Evolutionary conservation across 495 filamentous ascomycete genomes (phyloP).

Genomic region (Polyplosphaeria fusca): DNA sequence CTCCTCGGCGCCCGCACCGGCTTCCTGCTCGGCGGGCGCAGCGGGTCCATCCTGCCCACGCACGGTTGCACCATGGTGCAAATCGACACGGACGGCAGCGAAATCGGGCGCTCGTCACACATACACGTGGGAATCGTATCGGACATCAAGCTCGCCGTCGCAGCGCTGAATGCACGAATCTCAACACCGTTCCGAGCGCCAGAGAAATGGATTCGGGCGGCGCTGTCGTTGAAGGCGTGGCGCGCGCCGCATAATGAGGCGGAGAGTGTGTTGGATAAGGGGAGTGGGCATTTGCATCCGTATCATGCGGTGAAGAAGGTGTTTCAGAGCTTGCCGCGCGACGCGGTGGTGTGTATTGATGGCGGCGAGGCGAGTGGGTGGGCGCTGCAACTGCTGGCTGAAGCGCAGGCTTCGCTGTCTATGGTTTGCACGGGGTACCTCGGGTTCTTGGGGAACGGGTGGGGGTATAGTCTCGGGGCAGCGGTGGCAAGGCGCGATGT

Average conservation of each 20-base stretch:
- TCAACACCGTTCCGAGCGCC: conserved; percentile 5
- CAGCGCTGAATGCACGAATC: conserved; percentile 9
- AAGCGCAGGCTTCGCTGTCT: conserved; percentile 16
- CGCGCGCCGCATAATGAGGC: conserved; percentile 18
- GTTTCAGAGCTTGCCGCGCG: conserved; percentile 23
- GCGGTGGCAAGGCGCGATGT: conserved; percentile 20
- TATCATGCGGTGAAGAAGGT: conserved; percentile 31
- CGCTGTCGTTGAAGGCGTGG: conserved; percentile 9
- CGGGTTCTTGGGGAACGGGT: conserved; percentile 34
- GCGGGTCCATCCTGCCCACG: conserved; percentile 27
- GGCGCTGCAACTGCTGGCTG: conserved; percentile 17
- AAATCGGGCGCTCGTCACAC: conserved; percentile 31
- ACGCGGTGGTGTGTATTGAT: conserved; percentile 31
- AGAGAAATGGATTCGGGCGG: conserved; percentile 28
- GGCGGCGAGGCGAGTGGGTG: conserved; percentile 33
- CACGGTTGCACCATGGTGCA: conserved; percentile 31
- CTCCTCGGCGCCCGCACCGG: conserved; percentile 31
- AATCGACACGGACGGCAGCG: conserved; percentile 33
- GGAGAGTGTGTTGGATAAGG: conserved; percentile 13
- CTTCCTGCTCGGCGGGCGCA: conserved; percentile 29
- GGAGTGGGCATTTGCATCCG: conserved; percentile 30
- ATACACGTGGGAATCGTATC: conserved; percentile 33
- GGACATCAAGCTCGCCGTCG: conserved; percentile 14
- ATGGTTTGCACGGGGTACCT: conserved; percentile 31
- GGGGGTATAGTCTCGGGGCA: conserved; percentile 33